phyloP scores from a whole-genome alignment of 2,329 filamentous ascomycete genomes.

The Pezicula neosporulosa region DNA sequence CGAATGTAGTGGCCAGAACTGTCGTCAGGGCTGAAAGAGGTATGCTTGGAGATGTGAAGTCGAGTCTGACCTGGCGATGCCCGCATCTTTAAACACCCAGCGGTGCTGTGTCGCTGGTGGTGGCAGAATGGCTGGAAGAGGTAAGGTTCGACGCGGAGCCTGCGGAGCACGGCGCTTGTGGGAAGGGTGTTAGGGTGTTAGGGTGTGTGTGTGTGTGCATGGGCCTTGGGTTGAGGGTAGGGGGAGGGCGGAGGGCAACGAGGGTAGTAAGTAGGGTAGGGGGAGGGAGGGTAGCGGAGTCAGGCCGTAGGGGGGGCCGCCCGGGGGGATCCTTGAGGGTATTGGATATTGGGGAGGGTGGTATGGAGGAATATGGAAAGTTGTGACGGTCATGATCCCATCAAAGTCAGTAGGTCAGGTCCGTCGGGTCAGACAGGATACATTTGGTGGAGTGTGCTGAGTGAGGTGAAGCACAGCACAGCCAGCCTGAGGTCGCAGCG shows the following conservation, averaged over 20 bases:
- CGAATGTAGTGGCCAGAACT: conserved; percentile 23
- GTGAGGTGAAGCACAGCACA: neutral
- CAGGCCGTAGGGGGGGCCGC: no score
- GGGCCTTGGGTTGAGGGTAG: neutral
- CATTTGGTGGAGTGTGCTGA: no score
- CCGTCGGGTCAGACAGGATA: no score
- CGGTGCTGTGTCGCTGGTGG: conserved; percentile 9
- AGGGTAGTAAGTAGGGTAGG: no score
- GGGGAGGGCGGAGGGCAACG: neutral
- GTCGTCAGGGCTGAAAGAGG: conserved; percentile 8
- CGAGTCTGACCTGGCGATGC: conserved; percentile 22
- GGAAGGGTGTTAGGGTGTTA: neutral
- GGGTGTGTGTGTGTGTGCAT: no score
- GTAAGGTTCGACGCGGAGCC: conserved; percentile 8
- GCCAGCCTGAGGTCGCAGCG: neutral
- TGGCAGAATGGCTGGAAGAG: conserved; percentile 19
- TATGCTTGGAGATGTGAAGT: conserved; percentile 10
- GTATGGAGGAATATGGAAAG: neutral
- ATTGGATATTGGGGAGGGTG: neutral
- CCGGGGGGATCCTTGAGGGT: neutral
- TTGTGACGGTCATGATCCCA: neutral
- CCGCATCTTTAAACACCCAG: conserved; percentile 22
- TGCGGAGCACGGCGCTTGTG: conserved; percentile 6
- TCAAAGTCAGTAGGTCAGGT: no score
- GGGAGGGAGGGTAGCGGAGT: neutral